A percentile compares a stretch with the other conserved stretches of the same genome.
These are phyloP conservation scores for Ambrosia hybrid DNA, from an alignment of 140 eudicot genomes.

Conservation along the genomic window DNA sequence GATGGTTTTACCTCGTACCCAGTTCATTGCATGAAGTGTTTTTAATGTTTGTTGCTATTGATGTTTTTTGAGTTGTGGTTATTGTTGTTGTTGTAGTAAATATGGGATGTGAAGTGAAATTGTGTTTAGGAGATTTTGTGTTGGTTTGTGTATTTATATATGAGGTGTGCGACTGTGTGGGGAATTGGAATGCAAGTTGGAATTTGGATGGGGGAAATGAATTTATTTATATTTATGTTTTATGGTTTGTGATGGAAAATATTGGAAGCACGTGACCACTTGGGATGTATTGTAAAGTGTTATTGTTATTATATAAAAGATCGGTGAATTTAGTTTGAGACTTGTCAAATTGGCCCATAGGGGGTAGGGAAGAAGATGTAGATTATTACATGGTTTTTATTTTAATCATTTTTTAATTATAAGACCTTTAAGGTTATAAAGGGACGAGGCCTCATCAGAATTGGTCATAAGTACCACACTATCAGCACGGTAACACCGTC, in stretches of 20 bases:
- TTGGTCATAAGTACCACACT: too few species aligned
- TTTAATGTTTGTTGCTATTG: not conserved
- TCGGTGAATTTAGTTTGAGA: constrained; percentile 24
- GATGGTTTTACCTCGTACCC: constrained; percentile 68
- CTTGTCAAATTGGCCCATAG: constrained; percentile 24
- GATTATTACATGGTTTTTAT: not conserved
- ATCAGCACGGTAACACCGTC: too few species aligned
- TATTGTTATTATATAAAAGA: not conserved
- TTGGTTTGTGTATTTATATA: constrained; percentile 20
- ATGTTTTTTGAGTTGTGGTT: not conserved
- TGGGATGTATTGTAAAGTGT: constrained; percentile 19
- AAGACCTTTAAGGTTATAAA: too few species aligned
- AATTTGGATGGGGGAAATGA: constrained; percentile 10
- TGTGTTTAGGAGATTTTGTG: too few species aligned
- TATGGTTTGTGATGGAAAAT: constrained; percentile 13
- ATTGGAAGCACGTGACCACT: constrained; percentile 57
- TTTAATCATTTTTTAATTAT: too few species aligned
- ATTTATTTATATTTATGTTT: not conserved
- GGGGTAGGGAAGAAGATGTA: not conserved
- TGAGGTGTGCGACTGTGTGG: constrained; percentile 27
- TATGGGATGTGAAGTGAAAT: too few species aligned
- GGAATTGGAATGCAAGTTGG: constrained; percentile 34
- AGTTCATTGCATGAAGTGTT: constrained; percentile 51
- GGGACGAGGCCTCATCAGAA: too few species aligned
- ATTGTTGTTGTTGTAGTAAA: too few species aligned